These are phyloP conservation scores for Effrenium voratum DNA, from an alignment of 73 alveolate genomes.

Conservation along the genomic window DNA sequence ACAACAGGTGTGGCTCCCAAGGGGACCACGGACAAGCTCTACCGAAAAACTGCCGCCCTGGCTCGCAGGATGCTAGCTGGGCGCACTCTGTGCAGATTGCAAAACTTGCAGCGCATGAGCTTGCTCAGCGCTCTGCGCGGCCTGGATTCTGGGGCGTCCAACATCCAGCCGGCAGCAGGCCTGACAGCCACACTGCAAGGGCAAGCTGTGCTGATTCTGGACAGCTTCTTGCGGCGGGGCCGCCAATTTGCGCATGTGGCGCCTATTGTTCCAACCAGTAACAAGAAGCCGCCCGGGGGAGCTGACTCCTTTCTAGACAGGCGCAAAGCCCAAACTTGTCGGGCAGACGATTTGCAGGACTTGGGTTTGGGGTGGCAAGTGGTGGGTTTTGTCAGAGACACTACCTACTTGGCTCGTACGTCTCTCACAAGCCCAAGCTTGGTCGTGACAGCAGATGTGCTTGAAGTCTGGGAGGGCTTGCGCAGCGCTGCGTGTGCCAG, in stretches of 20 bases:
- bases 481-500: neutral
- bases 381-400: constrained; percentile 17
- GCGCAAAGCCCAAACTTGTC: neutral
- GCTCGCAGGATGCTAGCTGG: constrained; percentile 24
- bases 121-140: neutral
- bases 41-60: neutral
- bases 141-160: neutral
- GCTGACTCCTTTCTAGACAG: neutral
- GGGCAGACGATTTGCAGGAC: neutral
- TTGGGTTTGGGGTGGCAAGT: constrained; percentile 25
- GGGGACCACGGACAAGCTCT: too few relatives aligned
- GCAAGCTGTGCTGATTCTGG: neutral
- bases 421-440: neutral
- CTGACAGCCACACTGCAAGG: neutral
- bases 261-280: too few relatives aligned
- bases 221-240: neutral
- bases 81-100: neutral
- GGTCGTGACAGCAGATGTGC: neutral
- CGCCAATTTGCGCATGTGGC: constrained; percentile 4
- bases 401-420: neutral
- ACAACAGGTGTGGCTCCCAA: too few relatives aligned
- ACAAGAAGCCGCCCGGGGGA: neutral
- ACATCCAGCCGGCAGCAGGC: neutral
- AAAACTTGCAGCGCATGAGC: neutral
- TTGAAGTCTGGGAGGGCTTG: neutral